Conservation (phyloP, 2,329 filamentous ascomycete species). For the Xylaria sp. region DNA sequence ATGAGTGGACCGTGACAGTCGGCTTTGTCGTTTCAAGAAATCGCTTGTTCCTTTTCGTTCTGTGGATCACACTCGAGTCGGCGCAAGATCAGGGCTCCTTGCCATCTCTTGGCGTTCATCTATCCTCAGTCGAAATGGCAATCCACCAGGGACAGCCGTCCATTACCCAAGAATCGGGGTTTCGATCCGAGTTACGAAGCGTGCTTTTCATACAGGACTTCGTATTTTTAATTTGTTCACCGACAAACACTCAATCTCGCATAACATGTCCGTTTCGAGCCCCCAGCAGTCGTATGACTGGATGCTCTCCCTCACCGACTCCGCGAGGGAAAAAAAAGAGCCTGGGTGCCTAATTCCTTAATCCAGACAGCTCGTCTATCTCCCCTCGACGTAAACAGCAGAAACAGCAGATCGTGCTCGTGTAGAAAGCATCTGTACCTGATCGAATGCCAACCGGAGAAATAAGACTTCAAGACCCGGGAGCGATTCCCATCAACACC, state of each 20-base stretch:
- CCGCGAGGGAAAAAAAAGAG: conserved; percentile 4
- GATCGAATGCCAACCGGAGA: conserved; percentile 15
- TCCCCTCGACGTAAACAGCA: conserved; percentile 2
- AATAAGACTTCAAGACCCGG: conserved; percentile 10
- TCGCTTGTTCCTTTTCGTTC: conserved; percentile 2
- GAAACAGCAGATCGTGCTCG: conserved; percentile 10
- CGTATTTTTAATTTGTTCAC: conserved; percentile 10
- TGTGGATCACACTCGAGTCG: not conserved
- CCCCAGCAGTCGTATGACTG: conserved; percentile 10
- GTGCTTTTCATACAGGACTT: conserved; percentile 1
- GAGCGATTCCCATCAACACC: conserved; percentile 7
- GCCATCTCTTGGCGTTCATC: conserved; percentile 6
- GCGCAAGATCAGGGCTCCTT: not conserved
- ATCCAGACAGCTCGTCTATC: conserved; percentile 3
- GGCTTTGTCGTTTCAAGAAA: conserved; percentile 13
- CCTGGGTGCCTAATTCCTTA: conserved; percentile 2
- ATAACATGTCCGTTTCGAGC: conserved; percentile 2
- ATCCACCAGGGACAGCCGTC: not conserved
- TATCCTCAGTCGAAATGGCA: conserved; percentile 5
- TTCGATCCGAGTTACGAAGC: conserved; percentile 1
- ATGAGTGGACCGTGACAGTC: conserved; percentile 3
- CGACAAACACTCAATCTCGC: conserved; percentile 11
- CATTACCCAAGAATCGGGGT: conserved; percentile 2
- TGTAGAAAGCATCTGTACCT: conserved; percentile 14
- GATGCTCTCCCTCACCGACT: conserved; percentile 10